Conservation (phyloP, 768 basidiomycete species). For the Russula brevipes region DNA sequence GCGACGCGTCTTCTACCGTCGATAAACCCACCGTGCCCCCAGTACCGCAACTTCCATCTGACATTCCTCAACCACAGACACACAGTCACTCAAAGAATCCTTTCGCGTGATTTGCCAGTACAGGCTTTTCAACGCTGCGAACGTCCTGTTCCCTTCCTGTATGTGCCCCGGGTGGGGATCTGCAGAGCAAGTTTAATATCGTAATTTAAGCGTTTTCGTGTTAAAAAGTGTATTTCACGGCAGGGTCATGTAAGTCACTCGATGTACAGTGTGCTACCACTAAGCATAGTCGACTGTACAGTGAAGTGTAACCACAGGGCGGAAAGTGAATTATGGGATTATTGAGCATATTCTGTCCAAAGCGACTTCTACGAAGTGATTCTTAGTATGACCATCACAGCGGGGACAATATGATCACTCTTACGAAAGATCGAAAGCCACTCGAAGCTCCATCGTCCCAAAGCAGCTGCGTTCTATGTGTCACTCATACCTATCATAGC, state of each 20-base stretch:
- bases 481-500: no score
- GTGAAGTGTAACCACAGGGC: not conserved
- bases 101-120: slow-evolving; percentile 20
- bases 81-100: slow-evolving; percentile 33
- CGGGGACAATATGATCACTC: not conserved
- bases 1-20: not conserved
- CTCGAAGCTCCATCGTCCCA: no score
- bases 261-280: not conserved
- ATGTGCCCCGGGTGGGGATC: not conserved
- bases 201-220: not conserved
- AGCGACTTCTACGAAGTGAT: not conserved
- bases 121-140: not conserved
- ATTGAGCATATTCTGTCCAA: not conserved
- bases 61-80: slow-evolving; percentile 23
- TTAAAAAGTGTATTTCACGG: not conserved
- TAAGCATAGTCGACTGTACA: not conserved
- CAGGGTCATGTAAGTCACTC: not conserved
- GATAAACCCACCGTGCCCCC: slow-evolving; percentile 27
- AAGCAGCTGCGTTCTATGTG: no score
- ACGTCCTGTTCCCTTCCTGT: not conserved
- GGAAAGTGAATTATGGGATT: not conserved
- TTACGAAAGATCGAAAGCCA: not conserved
- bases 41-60: slow-evolving; percentile 29
- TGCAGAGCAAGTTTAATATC: not conserved
- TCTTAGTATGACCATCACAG: not conserved